Conservation (phyloP, 352 stramenopile species). For the Globisporangium middletonii region DNA sequence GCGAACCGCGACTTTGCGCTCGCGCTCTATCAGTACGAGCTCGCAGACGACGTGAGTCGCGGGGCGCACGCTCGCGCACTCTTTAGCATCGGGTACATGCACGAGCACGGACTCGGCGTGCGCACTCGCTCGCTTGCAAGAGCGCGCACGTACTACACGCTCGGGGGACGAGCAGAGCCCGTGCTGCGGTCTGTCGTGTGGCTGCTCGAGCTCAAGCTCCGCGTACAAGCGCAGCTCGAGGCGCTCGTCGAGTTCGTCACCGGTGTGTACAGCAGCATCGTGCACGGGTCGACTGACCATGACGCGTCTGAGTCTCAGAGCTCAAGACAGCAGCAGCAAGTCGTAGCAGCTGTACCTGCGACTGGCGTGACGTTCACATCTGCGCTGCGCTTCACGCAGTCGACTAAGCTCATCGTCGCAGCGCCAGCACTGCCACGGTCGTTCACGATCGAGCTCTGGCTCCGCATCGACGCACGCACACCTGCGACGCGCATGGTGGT, state of each 20-base stretch:
- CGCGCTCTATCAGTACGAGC: conserved; percentile 54
- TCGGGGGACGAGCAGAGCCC: conserved; percentile 12
- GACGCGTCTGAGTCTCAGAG: too few relatives aligned
- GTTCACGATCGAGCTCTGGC: conserved; percentile 39
- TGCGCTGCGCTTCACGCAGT: conserved; percentile 17
- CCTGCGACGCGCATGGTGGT: conserved; percentile 16
- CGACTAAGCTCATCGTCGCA: conserved; percentile 23
- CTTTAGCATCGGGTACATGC: conserved; percentile 85
- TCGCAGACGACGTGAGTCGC: conserved; percentile 34
- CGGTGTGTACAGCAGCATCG: background rate
- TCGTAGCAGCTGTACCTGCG: background rate
- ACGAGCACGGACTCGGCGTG: conserved; percentile 55
- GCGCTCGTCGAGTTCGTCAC: background rate
- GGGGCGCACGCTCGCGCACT: conserved; percentile 45
- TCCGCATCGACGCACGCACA: conserved; percentile 21
- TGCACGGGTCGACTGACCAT: background rate
- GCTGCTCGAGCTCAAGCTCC: conserved; percentile 23
- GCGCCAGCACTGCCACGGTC: conserved; percentile 16
- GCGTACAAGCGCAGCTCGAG: conserved; percentile 3
- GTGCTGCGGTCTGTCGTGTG: conserved; percentile 20
- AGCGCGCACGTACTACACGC: conserved; percentile 23
- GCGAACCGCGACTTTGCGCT: conserved; percentile 24
- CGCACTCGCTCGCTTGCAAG: conserved; percentile 1
- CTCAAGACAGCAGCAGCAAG: conserved; percentile 5
- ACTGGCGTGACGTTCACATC: conserved; percentile 14